Evolutionary conservation across 805 yeast genomes (phyloP), one percentile per base, ranked within the genome.

Genomic region (Candida piceae): DNA sequence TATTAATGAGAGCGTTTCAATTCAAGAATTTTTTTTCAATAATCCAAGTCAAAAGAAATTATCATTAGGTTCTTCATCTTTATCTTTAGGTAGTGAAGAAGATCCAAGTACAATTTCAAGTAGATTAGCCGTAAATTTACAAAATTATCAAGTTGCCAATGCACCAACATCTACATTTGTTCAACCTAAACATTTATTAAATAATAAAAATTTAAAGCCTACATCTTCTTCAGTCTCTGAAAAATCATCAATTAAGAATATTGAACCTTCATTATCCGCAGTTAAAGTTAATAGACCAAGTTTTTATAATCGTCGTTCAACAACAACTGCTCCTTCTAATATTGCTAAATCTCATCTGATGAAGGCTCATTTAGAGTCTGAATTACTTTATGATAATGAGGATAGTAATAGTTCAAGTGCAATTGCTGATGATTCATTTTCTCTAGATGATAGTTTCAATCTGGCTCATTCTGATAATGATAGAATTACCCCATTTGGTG

Each of bases 401-500:
- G 13, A 16, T 17, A 17, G 15, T 16, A 7, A 4, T 24, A 20
- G 13, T 4, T 24, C 34, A 7, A 16, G 16, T 4, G 20, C 21
- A 20, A 36, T 27, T 3, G 39, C 31, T 19, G 38, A 45, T 13
- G 48, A 37, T 16, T n/a, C 9, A 11, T 17, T n/a, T 16, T 21
- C 27, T 28, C n/a, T n/a, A n/a, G 38, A 29, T 29, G 17, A 16
- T 12, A 23, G 17, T 7, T 12, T 26, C 17, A 29, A 17, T 6
- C 26, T 9, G 13, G 37, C 37, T 22, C 32, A 32, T 2, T 35
- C 32, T 17, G 36, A 31, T 12, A 36, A 34, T 13, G 53, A 42
- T 46, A 75, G 63, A 39, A 60, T 76, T 38, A 70, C 79, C 2
- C 82, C 81, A 1, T 84, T 72, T 59, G 90, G 93, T 6, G 94